Base-by-base conservation (phyloP, 2,329 filamentous ascomycete genomes). In the Aspergillus phoenicis region DNA sequence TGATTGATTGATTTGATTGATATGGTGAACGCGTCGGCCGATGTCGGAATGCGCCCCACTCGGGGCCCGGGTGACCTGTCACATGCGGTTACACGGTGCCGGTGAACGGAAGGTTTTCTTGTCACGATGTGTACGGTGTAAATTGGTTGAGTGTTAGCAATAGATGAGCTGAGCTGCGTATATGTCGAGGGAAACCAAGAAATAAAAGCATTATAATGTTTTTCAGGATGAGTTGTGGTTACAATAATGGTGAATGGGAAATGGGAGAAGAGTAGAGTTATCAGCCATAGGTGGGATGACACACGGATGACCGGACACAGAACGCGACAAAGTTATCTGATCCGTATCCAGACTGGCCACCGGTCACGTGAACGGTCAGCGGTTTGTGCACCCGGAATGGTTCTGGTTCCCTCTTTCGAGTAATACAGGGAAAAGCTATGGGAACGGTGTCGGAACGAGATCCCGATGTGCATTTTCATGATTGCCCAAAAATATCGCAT, bases 271-370 rank as follows among this genome's bases (percentile, higher is more conserved):
- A 24, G 47, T 8, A 51, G 26, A 30, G 10, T 26, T 33, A 33
- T 10, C 15, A 30, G 15, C 47, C 47, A 26, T 28, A 28, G 51
- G 59, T 62, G 62, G 59, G 57, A 57, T 64, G 62, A 56, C 33
- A 59, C 53, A 56, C 62, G 61, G 61, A 63, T 39, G 26, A 20
- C 22, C 41, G 41, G 41, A 45, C 41, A 24, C 20, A 45, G 57
- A 33, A 39, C 30, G 28, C 47, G 24, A 30, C 26, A n/a, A 20
- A 60, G 61, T 68, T 68, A 68, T 68, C 66, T 68, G 64, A 68
- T 68, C 66, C 64, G 66, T 60, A 59, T 43, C 22, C 26, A 49
- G 58, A 48, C 41, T 49, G 5, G 22, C 22, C 45, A 26, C 45
- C 47, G 26, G 20, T 51, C 47, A 51, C 47, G 47, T 51, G 47